phyloP scores from a whole-genome alignment of 2,329 filamentous ascomycete genomes.

The Ceratocystis cacaofunesta region DNA sequence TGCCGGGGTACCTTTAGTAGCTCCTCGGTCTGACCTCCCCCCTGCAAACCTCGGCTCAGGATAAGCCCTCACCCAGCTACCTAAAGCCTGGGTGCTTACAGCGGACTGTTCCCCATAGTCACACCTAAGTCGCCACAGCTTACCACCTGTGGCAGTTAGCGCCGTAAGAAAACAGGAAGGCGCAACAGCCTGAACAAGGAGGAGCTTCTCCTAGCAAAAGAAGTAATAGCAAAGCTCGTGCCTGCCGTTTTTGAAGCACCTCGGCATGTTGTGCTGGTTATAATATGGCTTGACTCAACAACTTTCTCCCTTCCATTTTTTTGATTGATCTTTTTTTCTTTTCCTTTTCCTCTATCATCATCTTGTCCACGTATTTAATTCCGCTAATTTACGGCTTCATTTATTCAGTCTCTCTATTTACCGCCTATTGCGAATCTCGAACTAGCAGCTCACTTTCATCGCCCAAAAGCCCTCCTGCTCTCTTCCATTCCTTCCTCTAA shows the following conservation, averaged over 20 bases:
- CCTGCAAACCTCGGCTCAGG: conserved; percentile 7
- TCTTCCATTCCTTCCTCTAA: background rate
- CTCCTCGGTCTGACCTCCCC: conserved; percentile 5
- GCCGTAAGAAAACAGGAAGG: background rate
- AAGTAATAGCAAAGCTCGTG: background rate
- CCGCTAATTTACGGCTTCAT: no score
- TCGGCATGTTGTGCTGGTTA: background rate
- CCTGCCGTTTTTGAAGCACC: conserved; percentile 3
- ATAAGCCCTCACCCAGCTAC: background rate
- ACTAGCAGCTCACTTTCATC: background rate
- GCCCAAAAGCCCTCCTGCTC: background rate
- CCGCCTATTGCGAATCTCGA: no score
- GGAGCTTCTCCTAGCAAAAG: background rate
- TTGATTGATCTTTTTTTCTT: background rate
- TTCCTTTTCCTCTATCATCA: background rate
- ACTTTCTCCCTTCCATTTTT: background rate
- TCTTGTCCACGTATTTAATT: no score
- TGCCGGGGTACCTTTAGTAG: background rate
- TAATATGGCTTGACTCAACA: background rate
- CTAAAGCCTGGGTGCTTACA: background rate
- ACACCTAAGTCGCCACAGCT: background rate
- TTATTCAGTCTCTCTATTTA: no score
- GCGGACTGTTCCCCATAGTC: background rate
- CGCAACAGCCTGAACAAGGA: background rate
- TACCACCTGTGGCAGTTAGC: background rate